phyloP scores from a whole-genome alignment of 2,329 filamentous ascomycete species.

The Verticillium albo-atrum region DNA sequence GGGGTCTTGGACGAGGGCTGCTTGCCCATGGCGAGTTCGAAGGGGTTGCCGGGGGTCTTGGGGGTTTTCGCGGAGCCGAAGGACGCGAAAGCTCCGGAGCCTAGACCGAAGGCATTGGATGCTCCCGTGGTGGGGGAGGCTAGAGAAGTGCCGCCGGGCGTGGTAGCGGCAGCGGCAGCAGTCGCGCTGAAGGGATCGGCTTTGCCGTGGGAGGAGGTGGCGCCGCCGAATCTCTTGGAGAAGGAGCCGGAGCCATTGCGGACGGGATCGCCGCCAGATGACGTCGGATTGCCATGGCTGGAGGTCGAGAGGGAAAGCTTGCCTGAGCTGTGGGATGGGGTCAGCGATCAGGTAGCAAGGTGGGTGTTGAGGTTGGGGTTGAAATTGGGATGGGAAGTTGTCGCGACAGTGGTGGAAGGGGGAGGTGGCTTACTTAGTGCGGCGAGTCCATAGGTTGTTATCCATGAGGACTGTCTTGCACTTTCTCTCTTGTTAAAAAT shows the following conservation, averaged over 20 bases:
- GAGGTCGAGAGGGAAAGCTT: slow-evolving; percentile 87
- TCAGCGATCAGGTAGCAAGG: slow-evolving; percentile 13
- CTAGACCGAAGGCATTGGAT: slow-evolving; percentile 87
- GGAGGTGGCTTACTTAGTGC: slow-evolving; percentile 64
- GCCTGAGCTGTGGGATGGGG: slow-evolving; percentile 55
- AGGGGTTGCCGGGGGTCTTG: slow-evolving; percentile 75
- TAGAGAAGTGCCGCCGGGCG: slow-evolving; percentile 62
- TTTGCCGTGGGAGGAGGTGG: slow-evolving; percentile 69
- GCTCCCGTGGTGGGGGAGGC: slow-evolving; percentile 73
- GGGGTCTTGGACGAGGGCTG: slow-evolving; percentile 19
- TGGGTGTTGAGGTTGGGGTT: no score
- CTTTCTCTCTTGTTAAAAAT: slow-evolving; percentile 6
- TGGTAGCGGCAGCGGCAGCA: slow-evolving; percentile 68
- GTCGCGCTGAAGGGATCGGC: slow-evolving; percentile 67
- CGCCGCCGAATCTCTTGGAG: slow-evolving; percentile 71
- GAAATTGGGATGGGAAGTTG: slow-evolving; percentile 1
- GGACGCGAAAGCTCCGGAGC: slow-evolving; percentile 94
- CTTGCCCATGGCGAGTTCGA: slow-evolving; percentile 66
- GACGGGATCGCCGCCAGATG: slow-evolving; percentile 51
- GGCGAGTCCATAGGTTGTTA: slow-evolving; percentile 71
- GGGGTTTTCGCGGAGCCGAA: slow-evolving; percentile 85
- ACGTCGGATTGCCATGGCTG: slow-evolving; percentile 48
- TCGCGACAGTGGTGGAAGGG: slow-evolving; percentile 1
- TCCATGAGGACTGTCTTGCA: slow-evolving; percentile 46
- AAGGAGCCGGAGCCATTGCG: slow-evolving; percentile 57